phyloP scores from a whole-genome alignment of 345 rosid genomes.

The Boechera divaricarpa region DNA sequence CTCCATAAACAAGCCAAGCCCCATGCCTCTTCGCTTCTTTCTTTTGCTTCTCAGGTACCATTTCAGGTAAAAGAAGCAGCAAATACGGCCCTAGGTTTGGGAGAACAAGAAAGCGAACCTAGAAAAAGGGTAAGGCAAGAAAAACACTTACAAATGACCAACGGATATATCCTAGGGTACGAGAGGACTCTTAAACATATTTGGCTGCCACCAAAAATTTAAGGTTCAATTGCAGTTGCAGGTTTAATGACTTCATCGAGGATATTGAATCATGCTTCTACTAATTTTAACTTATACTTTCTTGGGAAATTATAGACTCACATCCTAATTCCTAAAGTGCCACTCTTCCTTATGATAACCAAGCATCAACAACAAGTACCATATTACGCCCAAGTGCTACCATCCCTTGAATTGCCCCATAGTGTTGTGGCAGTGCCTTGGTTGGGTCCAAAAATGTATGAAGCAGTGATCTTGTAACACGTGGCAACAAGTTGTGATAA shows the following conservation, averaged over 20 bases:
- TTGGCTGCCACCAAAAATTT: background rate
- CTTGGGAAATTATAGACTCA: slow-evolving; percentile 11
- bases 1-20: slow-evolving; percentile 88
- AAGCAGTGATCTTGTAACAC: slow-evolving; percentile 79
- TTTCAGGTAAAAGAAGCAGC: slow-evolving; percentile 72
- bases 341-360: slow-evolving; percentile 22
- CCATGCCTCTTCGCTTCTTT: slow-evolving; percentile 65
- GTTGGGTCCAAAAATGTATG: slow-evolving; percentile 90
- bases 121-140: slow-evolving; percentile 30
- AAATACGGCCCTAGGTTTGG: slow-evolving; percentile 81
- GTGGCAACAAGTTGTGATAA: slow-evolving; percentile 80
- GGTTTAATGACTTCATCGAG: background rate
- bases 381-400: slow-evolving; percentile 78
- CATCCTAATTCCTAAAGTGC: slow-evolving; percentile 26
- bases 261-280: slow-evolving; percentile 1
- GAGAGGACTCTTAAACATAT: slow-evolving; percentile 20
- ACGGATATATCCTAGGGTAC: slow-evolving; percentile 1
- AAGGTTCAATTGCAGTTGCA: background rate
- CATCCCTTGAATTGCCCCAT: slow-evolving; percentile 90
- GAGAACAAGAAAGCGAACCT: slow-evolving; percentile 81
- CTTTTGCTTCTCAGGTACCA: slow-evolving; percentile 71
- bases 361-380: slow-evolving; percentile 55
- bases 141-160: slow-evolving; percentile 6
- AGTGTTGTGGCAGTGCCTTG: slow-evolving; percentile 82
- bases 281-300: slow-evolving; percentile 3